Evolutionary conservation across 192 early-diverging fungal species (phyloP), one percentile per base, ranked within the genome.

Genomic region (Funneliformis mosseae): DNA sequence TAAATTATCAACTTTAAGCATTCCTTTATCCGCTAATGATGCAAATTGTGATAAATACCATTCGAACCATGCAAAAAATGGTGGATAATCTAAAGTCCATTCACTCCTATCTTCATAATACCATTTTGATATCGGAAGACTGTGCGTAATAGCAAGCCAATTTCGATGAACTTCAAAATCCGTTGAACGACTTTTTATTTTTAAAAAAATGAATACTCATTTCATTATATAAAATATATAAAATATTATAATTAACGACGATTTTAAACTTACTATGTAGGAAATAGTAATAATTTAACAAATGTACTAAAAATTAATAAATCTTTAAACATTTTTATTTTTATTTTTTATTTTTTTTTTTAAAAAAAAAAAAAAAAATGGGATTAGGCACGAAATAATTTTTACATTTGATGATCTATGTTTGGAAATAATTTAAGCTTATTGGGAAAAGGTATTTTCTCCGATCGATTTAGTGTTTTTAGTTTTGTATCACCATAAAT

Each of bases 121-220:
- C 97, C 97, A 99, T 73, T 90, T 72, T 38, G 83, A 82, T 45
- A 97, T 79, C n/a, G 97, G 94, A 10, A 96, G 84, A 73, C 89
- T 90, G 78, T 92, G 87, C 12, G 97, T 99, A 63, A 99, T 94
- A 33, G 96, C 97, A 27, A 98, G 90, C 96, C 96, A 97, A 88
- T 97, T 97, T 76, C 97, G 91, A 85, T 99, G 97, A 25, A 99
- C 97, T 86, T 99, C 97, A 90, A 99, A 99, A 88, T 99, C 97
- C 23, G 97, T 99, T 72, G 97, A 99, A 63, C 89, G 90, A 82
- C 91, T 92, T 83, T 38, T 55, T 33, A 2, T 33, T 2, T 33
- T 33, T 48, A 55, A 18, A 55, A 48, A 42, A 60, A 28, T 61
- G 76, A 67, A 72, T 60, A 23, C 28, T 72, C 27, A 48, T 61